Base-by-base conservation (phyloP, 2,329 filamentous ascomycete species). In the Volutella citrinella region DNA sequence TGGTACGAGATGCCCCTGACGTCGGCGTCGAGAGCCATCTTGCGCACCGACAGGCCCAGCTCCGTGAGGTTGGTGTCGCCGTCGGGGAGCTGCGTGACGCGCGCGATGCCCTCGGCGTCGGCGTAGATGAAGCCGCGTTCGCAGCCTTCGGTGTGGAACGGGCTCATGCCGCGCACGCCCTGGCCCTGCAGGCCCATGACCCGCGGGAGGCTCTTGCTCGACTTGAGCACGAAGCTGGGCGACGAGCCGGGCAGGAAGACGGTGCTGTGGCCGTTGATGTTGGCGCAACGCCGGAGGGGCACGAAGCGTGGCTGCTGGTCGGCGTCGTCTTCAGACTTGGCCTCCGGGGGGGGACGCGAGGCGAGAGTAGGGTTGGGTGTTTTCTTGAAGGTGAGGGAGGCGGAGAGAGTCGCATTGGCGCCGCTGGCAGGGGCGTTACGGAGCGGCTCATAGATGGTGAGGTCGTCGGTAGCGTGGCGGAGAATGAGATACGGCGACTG, bases 371-470 rank as follows among this genome's bases (percentile, higher is more conserved):
- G 68, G 48, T 91, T 89, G 2, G 78, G 63, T 1, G 85, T 64
- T 59, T 95, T 95, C 35, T 83, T 71, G 60, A 95, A 95, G 34
- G 80, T 77, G 10, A 96, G 66, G 7, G 72, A 75, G 16, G 68
- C 64, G 2, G 74, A 66, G 46, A 82, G 72, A 4, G 40, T 43
- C 3, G 48, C 19, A 6, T 69, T 60, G 18, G 63, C 47, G 36
- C 51, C 57, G 36, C 59, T 59, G n/a, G n/a, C n/a, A 18, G 53
- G 55, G 23, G 55, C 63, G 41, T 66, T 66, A 25, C 77, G 72
- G 48, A 88, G 84, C 3, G 91, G 89, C 56, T 93, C 81, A 57
- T 97, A 98, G 27, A 97, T 75, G 10, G 84, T 84, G 20, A 97
- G 66, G 54, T 97, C 90, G 45, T 95, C 84, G 39, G 79, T 82